Evolutionary conservation across 148 eudicot species (phyloP).

Genomic region (Simmondsia chinensis): DNA sequence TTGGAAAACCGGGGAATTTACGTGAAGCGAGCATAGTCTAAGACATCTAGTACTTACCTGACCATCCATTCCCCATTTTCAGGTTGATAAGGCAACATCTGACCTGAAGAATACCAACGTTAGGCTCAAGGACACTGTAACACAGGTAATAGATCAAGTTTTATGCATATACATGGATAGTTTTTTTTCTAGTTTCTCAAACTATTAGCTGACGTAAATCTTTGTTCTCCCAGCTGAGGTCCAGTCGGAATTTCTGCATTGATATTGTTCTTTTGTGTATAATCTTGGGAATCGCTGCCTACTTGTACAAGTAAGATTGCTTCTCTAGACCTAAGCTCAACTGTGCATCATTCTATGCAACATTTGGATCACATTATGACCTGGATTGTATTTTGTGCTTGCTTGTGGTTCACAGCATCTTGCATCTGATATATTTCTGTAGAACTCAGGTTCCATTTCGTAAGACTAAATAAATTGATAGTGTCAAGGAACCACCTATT

Average conservation of each 20-base stretch:
- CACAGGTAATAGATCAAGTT: slow-evolving; percentile 46
- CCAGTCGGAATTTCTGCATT: slow-evolving; percentile 93
- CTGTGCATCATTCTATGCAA: background rate
- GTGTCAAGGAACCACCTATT: too few relatives aligned
- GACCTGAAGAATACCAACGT: slow-evolving; percentile 96
- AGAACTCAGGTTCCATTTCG: background rate
- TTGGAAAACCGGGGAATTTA: background rate
- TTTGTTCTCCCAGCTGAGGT: slow-evolving; percentile 61
- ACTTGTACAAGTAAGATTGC: slow-evolving; percentile 80
- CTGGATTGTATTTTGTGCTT: slow-evolving; percentile 1
- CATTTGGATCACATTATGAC: background rate
- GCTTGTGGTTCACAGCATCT: background rate
- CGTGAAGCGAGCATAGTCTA: slow-evolving; percentile 1
- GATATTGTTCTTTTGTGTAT: slow-evolving; percentile 84
- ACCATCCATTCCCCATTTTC: slow-evolving; percentile 3
- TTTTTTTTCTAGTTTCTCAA: slow-evolving; percentile 5
- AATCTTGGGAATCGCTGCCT: slow-evolving; percentile 95
- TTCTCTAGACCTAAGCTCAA: background rate
- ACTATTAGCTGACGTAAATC: background rate
- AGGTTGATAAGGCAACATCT: slow-evolving; percentile 90
- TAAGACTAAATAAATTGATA: too few relatives aligned
- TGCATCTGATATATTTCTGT: background rate
- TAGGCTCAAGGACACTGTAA: slow-evolving; percentile 89
- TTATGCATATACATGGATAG: background rate
- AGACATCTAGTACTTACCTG: background rate